phyloP scores from a whole-genome alignment of 768 basidiomycete genomes.

The Gymnopilus dilepis region DNA sequence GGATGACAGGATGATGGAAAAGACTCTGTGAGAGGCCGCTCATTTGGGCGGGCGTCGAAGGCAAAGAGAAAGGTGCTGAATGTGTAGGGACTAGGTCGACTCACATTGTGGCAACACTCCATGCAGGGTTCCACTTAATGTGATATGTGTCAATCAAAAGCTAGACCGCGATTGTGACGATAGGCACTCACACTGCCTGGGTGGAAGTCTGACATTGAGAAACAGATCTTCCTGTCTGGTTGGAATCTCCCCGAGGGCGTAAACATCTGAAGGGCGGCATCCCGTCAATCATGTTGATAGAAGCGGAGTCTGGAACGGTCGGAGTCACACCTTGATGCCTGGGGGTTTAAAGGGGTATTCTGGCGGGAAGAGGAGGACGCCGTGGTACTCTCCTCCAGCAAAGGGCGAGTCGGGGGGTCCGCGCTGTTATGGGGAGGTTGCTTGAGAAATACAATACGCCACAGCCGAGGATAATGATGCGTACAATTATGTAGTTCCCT shows the following conservation, averaged over 20 bases:
- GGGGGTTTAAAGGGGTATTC: constrained; percentile 98
- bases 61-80: constrained; percentile 11
- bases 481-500: constrained; percentile 97
- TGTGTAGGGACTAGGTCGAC: constrained; percentile 33
- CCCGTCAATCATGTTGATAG: constrained; percentile 7
- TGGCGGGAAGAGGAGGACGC: constrained; percentile 87
- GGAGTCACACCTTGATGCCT: constrained; percentile 82
- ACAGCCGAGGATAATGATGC: constrained; percentile 2
- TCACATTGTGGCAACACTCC: constrained; percentile 94
- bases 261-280: constrained; percentile 64
- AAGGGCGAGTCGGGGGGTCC: constrained; percentile 95
- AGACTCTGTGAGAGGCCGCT: neutral
- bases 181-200: constrained; percentile 74
- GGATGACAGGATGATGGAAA: constrained; percentile 8
- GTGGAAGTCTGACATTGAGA: constrained; percentile 97
- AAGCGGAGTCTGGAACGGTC: neutral
- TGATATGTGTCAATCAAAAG: constrained; percentile 13
- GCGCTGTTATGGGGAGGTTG: constrained; percentile 53
- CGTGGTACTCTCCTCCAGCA: constrained; percentile 92
- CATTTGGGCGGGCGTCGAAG: neutral
- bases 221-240: constrained; percentile 95
- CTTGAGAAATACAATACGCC: constrained; percentile 13
- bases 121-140: constrained; percentile 89
- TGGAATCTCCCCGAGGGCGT: constrained; percentile 92
- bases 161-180: neutral